Percentiles rank a stretch among this genome's conserved stretches.
Evolutionary conservation across 345 rosid genomes (phyloP).

Genomic region (Gossypium sturtianum): DNA sequence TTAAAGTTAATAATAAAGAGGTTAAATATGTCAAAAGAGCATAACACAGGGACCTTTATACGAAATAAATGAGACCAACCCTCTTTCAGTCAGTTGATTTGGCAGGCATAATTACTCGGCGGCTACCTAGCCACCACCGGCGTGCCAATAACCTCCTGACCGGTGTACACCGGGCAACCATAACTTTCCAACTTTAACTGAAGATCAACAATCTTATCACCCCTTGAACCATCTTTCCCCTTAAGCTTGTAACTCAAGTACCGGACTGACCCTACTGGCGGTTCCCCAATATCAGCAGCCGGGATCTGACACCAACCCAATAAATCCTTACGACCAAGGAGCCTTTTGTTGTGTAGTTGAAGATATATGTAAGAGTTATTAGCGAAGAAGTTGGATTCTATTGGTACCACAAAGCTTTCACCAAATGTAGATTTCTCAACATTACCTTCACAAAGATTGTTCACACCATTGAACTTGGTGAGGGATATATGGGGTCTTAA

Average conservation of each 20-base stretch:
- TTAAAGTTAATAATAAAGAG: no score
- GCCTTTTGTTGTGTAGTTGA: constrained; percentile 27
- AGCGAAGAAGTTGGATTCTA: constrained; percentile 25
- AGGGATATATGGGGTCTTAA: constrained; percentile 27
- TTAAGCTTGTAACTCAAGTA: constrained; percentile 38
- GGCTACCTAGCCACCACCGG: constrained; percentile 19
- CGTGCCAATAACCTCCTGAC: constrained; percentile 27
- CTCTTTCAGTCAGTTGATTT: neutral
- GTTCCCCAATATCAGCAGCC: constrained; percentile 25
- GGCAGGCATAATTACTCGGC: neutral
- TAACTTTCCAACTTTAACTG: constrained; percentile 23
- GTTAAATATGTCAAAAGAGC: no score
- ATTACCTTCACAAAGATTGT: constrained; percentile 25
- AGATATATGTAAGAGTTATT: constrained; percentile 22
- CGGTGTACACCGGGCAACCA: neutral
- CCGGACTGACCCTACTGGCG: constrained; percentile 19
- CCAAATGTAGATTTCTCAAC: constrained; percentile 36
- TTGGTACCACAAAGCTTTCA: constrained; percentile 27
- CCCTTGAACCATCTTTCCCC: constrained; percentile 30
- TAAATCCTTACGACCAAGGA: constrained; percentile 19
- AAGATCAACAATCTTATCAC: constrained; percentile 29
- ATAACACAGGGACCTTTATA: no score
- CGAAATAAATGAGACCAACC: no score
- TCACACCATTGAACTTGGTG: constrained; percentile 17
- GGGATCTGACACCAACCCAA: constrained; percentile 50